Base-by-base conservation (phyloP, 2,329 filamentous ascomycete genomes). In the Colletotrichum siamense region DNA sequence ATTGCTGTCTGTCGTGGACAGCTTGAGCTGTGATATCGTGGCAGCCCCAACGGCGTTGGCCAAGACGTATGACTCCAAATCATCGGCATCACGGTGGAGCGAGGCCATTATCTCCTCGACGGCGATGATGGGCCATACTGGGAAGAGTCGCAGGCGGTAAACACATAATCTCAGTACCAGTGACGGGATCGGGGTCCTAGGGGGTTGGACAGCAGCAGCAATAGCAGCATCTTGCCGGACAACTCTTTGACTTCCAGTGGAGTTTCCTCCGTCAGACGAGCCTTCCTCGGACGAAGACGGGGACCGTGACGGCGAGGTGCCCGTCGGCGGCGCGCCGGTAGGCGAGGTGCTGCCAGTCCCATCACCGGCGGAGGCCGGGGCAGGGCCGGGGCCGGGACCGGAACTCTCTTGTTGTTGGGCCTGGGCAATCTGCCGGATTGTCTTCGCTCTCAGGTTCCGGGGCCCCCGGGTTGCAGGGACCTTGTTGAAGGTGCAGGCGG, bases 121-220 rank as follows among this genome's bases (percentile, higher is more conserved):
- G 52, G 87, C 84, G 57, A 90, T 84, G 49, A 90, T 86, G 28
- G 88, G 88, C 88, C 88, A 90, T 5, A 90, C 86, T 1, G 89
- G 88, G 67, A 88, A 90, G 62, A 90, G 81, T 15, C 88, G 86
- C n/a, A 88, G 84, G 5, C 86, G 86, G 77, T 89, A 90, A 64
- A 88, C 82, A 77, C 87, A 87, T 6, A 89, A 81, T 18, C 67
- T 77, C 26, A 80, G 73, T 34, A 79, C 77, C 12, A 81, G 66
- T 8, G 79, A 77, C 5, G 69, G 64, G 32, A 77, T 78, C 28
- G 77, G 68, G 39, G 76, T 77, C 39, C 44, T 63, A 15, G 75
- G 68, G 7, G 71, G 18, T 49, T 71, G 71, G 8, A 59, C 32
- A 4, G 66, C n/a, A 44, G 61, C n/a, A 34, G 18, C n/a, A 44